Evolutionary conservation across 352 stramenopile genomes (phyloP).

Genomic region (Thalassiosira oceanica): DNA sequence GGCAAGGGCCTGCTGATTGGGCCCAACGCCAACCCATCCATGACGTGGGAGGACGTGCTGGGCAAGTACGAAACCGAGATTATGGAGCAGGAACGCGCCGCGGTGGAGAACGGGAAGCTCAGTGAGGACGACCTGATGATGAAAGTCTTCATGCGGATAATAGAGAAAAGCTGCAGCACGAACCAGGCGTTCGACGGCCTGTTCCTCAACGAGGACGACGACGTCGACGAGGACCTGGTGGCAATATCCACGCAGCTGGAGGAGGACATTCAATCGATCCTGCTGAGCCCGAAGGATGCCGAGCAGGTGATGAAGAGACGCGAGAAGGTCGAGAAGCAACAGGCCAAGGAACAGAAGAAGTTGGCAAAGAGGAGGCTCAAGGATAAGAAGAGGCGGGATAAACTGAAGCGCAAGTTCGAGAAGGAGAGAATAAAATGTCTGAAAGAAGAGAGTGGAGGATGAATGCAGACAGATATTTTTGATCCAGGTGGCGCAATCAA

Average conservation of each 20-base stretch:
- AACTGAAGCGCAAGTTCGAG: slow-evolving; percentile 9
- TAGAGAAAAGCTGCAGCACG: slow-evolving; percentile 67
- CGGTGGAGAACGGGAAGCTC: no score
- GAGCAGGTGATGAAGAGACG: no score
- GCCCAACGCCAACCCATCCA: no score
- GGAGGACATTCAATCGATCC: slow-evolving; percentile 12
- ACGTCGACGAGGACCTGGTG: slow-evolving; percentile 5
- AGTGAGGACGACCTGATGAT: slow-evolving; percentile 49
- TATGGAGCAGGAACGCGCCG: slow-evolving; percentile 32
- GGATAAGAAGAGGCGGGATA: slow-evolving; percentile 13
- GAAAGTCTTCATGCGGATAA: slow-evolving; percentile 61
- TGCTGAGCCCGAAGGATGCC: slow-evolving; percentile 11
- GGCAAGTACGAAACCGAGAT: slow-evolving; percentile 69
- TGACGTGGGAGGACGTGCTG: slow-evolving; percentile 70
- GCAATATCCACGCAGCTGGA: slow-evolving; percentile 14
- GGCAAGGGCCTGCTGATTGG: slow-evolving; percentile 38
- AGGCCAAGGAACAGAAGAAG: slow-evolving; percentile 11
- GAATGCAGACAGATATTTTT: no score
- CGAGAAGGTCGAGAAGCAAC: no score
- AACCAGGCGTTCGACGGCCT: slow-evolving; percentile 64
- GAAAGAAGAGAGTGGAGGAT: no score
- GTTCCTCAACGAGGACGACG: slow-evolving; percentile 9
- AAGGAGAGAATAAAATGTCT: no score
- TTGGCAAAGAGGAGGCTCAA: slow-evolving; percentile 12
- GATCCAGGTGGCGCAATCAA: no score